Percentiles rank a stretch among this genome's conserved stretches.
These are phyloP conservation scores for Canna indica DNA, from an alignment of 176 grass and related monocot genomes.

Conservation along the genomic window DNA sequence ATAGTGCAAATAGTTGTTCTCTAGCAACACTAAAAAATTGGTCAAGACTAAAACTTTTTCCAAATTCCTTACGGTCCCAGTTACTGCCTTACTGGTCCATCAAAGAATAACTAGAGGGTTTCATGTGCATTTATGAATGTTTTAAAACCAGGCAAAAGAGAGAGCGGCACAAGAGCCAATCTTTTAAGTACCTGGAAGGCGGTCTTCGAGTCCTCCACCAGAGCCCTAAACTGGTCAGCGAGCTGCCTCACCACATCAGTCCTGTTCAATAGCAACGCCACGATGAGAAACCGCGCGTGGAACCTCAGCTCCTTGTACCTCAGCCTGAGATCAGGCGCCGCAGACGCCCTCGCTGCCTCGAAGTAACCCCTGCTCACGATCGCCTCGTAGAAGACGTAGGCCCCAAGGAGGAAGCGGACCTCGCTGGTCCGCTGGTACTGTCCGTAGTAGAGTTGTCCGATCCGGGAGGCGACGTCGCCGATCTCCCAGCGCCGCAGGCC, in stretches of 20 bases:
- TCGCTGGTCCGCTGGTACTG: conserved; percentile 94
- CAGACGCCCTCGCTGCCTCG: conserved; percentile 22
- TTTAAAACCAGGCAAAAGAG: neutral
- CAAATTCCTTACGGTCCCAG: neutral
- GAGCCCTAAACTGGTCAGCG: conserved; percentile 42
- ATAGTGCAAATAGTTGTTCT: neutral
- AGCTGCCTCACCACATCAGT: conserved; percentile 67
- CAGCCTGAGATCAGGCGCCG: conserved; percentile 34
- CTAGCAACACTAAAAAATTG: neutral
- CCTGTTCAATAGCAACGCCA: conserved; percentile 66
- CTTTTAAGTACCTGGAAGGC: conserved; percentile 53
- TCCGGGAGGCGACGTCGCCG: conserved; percentile 90
- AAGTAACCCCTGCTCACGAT: conserved; percentile 87
- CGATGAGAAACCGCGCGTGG: conserved; percentile 70
- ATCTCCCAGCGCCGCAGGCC: conserved; percentile 85
- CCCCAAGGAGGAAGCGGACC: conserved; percentile 77
- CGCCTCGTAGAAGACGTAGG: conserved; percentile 98
- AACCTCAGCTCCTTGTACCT: conserved; percentile 93
- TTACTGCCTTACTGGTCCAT: neutral
- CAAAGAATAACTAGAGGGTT: neutral
- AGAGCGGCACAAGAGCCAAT: neutral
- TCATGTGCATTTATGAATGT: neutral
- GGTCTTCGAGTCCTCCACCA: conserved; percentile 64
- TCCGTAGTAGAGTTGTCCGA: conserved; percentile 97
- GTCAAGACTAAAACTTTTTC: neutral